Evolutionary conservation across 768 basidiomycete genomes (phyloP).

Genomic region (Rhodotorula sphaerocarpa): DNA sequence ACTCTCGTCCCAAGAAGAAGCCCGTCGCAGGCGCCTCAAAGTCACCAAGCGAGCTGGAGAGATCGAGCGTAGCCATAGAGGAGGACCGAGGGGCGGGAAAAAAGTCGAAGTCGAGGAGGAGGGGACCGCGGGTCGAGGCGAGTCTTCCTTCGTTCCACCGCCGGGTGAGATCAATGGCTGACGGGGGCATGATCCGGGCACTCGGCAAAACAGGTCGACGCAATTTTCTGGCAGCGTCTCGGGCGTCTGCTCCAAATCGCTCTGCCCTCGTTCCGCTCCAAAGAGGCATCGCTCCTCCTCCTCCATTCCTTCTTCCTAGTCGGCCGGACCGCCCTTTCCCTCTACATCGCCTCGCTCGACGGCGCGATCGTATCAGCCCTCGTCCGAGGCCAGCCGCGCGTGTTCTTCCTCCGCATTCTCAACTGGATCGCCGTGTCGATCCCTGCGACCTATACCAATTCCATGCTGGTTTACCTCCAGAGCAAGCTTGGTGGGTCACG

Average conservation of each 20-base stretch:
- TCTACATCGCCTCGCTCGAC: conserved; percentile 89
- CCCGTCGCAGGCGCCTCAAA: too few species aligned
- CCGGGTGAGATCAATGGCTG: too few species aligned
- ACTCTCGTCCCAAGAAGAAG: conserved; percentile 4
- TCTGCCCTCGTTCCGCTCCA: conserved; percentile 72
- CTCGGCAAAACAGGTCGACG: conserved; percentile 54
- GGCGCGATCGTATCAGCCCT: conserved; percentile 91
- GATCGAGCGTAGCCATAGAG: too few species aligned
- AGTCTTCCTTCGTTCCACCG: too few species aligned
- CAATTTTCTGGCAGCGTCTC: conserved; percentile 76
- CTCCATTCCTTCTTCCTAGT: conserved; percentile 85
- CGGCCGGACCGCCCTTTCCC: conserved; percentile 78
- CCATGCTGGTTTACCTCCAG: conserved; percentile 56
- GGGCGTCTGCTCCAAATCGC: conserved; percentile 71
- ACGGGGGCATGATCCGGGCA: too few species aligned
- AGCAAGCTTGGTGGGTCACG: conserved; percentile 57
- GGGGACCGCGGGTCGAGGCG: conserved; percentile 17
- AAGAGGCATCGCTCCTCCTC: conserved; percentile 74
- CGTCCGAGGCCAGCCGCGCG: conserved; percentile 68
- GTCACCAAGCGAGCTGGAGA: not conserved
- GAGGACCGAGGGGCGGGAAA: not conserved
- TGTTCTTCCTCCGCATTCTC: conserved; percentile 75
- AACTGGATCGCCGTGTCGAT: conserved; percentile 79
- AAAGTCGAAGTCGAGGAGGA: not conserved
- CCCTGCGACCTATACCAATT: conserved; percentile 77